Conservation (phyloP, 192 early-diverging fungal species). For the Backusella australiensis region DNA sequence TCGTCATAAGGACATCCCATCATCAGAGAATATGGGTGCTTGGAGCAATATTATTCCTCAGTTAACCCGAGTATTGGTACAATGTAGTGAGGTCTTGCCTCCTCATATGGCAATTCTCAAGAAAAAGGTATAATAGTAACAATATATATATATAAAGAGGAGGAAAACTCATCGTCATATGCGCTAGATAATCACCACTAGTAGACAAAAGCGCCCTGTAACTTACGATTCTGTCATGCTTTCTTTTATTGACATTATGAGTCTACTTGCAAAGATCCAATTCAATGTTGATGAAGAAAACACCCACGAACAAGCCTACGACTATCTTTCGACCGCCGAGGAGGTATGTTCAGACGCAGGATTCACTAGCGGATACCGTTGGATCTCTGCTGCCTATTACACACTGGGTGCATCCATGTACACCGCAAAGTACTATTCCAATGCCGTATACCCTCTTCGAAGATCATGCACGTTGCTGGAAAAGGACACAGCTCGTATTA, state of each 20-base stretch:
- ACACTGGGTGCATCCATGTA: constrained; percentile 43
- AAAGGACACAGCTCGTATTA: constrained; percentile 18
- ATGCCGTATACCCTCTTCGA: constrained; percentile 40
- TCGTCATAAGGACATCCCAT: constrained; percentile 1
- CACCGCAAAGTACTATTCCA: constrained; percentile 21
- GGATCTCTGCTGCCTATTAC: constrained; percentile 52
- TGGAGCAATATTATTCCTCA: constrained; percentile 11
- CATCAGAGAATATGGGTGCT: constrained; percentile 13
- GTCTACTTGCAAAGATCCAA: constrained; percentile 25
- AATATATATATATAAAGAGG: background rate
- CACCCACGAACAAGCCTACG: constrained; percentile 23
- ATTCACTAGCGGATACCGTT: constrained; percentile 43
- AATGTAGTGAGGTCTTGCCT: constrained; percentile 21
- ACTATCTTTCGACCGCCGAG: constrained; percentile 31
- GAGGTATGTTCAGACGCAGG: constrained; percentile 20
- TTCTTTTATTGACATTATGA: constrained; percentile 28
- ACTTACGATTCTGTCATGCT: constrained; percentile 7
- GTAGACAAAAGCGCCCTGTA: background rate
- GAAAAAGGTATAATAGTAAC: constrained; percentile 10
- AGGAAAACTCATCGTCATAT: background rate
- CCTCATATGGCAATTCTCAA: constrained; percentile 6
- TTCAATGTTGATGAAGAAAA: constrained; percentile 16
- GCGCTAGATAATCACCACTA: background rate
- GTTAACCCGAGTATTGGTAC: background rate
- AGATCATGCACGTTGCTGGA: constrained; percentile 36